Base-by-base conservation (phyloP, 192 early-diverging fungal species). In the Phycomyces nitens region DNA sequence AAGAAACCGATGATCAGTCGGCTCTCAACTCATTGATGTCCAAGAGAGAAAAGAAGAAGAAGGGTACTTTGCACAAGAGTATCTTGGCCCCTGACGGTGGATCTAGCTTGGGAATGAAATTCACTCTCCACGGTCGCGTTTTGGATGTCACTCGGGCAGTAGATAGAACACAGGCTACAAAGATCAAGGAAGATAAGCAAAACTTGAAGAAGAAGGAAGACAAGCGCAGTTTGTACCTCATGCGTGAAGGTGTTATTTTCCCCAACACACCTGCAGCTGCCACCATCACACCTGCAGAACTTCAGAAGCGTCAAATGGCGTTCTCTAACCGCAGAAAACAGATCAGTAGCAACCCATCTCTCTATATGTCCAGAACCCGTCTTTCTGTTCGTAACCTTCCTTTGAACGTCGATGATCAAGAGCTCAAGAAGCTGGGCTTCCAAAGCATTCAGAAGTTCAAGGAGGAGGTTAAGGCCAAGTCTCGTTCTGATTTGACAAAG, bases 211-310 rank as follows among this genome's bases (percentile, higher is more conserved):
- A 84, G 53, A 85, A 84, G 53, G 82, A 88, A 60, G 96, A 98
- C 74, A 82, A 84, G 55, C 90, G 96, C 34, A 90, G 89, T 68
- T 54, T 93, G 29, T 98, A 97, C 67, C 73, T 98, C 68, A 87
- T 96, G 76, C 85, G 89, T 52, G 95, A 98, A 79, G 94, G 93
- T 63, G 86, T 94, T 26, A 82, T 98, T 56, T 94, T 93, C 69
- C 88, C 90, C 0, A 86, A 93, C 51, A 86, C 93, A 20, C 87
- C 88, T 5, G 88, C 86, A 0, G 93, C 93, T 3, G 74, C 79
- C 41, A 77, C 77, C 8, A 76, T 98, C 70, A 72, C 81, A 2
- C 78, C 89, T 10, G 74, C 85, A 1, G 90, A 94, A 56, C 73
- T 96, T n/a, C 70, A 78, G n/a, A 94, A 96, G 73, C 87, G 93